Conservation (phyloP, 306 rosid genomes). For the Nissolia schottii region DNA sequence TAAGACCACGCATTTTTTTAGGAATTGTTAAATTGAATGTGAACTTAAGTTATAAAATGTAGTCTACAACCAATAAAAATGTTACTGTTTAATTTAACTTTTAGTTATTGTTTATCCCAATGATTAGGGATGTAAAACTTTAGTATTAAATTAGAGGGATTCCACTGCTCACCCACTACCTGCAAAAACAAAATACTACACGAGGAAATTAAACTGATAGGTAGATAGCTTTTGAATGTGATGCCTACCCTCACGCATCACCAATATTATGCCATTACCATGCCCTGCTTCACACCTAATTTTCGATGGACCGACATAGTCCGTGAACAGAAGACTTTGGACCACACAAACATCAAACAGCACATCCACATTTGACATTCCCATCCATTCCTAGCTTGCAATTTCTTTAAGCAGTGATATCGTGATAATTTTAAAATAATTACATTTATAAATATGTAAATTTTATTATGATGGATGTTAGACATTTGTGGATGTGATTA, state of each 20-base stretch:
- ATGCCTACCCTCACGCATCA: slow-evolving; percentile 14
- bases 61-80: too few species aligned
- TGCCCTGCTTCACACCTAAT: neutral
- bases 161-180: neutral
- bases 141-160: neutral
- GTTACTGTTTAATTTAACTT: too few species aligned
- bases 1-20: too few species aligned
- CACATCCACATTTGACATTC: slow-evolving; percentile 1
- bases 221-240: slow-evolving; percentile 7
- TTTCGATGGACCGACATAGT: neutral
- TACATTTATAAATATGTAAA: too few species aligned
- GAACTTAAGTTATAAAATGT: too few species aligned
- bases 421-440: too few species aligned
- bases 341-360: neutral
- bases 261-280: neutral
- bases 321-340: slow-evolving; percentile 13
- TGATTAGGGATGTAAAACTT: neutral
- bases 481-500: too few species aligned
- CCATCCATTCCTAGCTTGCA: neutral
- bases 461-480: too few species aligned
- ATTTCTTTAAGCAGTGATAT: too few species aligned
- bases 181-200: neutral
- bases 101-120: neutral
- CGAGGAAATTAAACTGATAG: neutral
- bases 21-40: too few species aligned